Percentiles rank a stretch among this genome's conserved stretches.
Evolutionary conservation across 140 eudicot genomes (phyloP).

Genomic region (Flaveria floridana): DNA sequence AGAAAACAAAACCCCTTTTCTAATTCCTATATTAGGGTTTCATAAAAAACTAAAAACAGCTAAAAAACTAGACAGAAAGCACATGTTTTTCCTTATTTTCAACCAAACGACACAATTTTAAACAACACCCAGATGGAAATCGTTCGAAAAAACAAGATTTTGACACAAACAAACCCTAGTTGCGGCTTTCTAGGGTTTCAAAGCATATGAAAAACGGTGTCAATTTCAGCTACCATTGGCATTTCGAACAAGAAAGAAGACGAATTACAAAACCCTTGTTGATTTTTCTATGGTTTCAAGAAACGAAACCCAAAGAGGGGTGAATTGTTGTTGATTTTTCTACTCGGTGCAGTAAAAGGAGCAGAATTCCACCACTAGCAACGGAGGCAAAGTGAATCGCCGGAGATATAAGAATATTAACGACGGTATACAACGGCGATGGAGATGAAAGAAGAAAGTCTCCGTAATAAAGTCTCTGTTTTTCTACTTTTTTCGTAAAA

Average conservation of each 20-base stretch:
- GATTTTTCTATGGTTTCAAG: constrained; percentile 33
- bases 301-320: constrained; percentile 21
- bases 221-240: constrained; percentile 24
- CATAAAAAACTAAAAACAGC: not conserved
- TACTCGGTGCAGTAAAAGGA: too few species aligned
- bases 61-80: not conserved
- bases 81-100: not conserved
- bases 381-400: too few species aligned
- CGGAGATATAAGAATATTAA: too few species aligned
- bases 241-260: constrained; percentile 2
- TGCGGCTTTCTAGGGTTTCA: constrained; percentile 33
- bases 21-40: constrained; percentile 24
- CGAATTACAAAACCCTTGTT: not conserved
- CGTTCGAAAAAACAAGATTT: constrained; percentile 5
- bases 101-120: constrained; percentile 12
- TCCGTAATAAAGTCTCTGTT: too few species aligned
- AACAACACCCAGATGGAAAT: constrained; percentile 15
- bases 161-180: constrained; percentile 15
- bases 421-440: too few species aligned
- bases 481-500: too few species aligned
- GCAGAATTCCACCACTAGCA: too few species aligned
- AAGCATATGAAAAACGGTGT: constrained; percentile 17
- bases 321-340: not conserved
- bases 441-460: too few species aligned
- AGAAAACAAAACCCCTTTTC: constrained; percentile 16